These are phyloP conservation scores for Rhizopogon rudus DNA, from an alignment of 768 basidiomycete species.

Conservation along the genomic window DNA sequence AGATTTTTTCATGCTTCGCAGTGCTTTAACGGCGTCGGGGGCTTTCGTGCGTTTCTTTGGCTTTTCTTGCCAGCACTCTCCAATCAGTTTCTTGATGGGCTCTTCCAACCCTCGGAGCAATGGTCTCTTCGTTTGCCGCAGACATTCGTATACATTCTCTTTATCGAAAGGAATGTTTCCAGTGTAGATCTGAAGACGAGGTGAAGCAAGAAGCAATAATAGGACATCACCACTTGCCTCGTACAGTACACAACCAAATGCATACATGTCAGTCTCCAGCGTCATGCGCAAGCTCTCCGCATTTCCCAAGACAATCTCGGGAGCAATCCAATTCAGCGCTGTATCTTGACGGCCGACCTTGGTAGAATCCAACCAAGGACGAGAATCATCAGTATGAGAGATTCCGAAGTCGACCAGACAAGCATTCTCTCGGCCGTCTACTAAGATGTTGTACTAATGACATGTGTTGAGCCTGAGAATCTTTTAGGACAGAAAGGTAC, in stretches of 20 bases:
- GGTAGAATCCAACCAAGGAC: conserved; percentile 17
- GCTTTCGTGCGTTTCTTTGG: not conserved
- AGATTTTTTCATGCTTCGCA: not conserved
- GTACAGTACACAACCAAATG: conserved; percentile 26
- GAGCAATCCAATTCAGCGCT: conserved; percentile 22
- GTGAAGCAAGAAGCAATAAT: not conserved
- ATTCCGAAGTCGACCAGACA: conserved; percentile 24
- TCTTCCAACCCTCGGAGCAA: not conserved
- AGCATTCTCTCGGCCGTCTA: conserved; percentile 11
- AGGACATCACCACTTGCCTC: conserved; percentile 14
- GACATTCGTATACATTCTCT: not conserved
- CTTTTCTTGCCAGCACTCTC: not conserved
- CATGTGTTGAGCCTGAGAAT: not conserved
- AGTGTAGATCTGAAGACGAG: not conserved
- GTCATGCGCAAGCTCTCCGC: conserved; percentile 6
- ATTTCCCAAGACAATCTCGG: conserved; percentile 13
- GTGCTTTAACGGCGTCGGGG: not conserved
- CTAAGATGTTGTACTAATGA: conserved; percentile 20
- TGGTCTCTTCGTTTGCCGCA: not conserved
- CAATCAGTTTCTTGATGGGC: not conserved
- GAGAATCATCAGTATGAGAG: conserved; percentile 19
- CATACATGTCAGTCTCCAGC: conserved; percentile 17
- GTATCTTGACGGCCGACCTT: conserved; percentile 10
- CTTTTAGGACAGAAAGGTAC: conserved; percentile 1
- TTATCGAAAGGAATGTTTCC: not conserved